phyloP scores from a whole-genome alignment of 2,329 filamentous ascomycete genomes.

The Simplicillium aogashimaense region DNA sequence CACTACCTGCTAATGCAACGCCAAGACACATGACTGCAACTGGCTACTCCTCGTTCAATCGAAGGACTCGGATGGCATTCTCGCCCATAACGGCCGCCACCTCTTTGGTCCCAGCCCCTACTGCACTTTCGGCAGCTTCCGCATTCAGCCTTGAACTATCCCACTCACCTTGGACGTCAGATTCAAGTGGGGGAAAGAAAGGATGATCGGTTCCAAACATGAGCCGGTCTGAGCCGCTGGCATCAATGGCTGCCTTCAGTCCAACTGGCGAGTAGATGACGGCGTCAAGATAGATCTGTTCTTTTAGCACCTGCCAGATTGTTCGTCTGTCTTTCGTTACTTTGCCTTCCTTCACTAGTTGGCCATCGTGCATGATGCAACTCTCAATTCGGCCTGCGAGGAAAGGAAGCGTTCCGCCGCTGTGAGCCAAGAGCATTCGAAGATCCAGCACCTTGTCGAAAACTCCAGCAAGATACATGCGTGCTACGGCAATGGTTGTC shows the following conservation, averaged over 20 bases:
- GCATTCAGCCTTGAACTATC: constrained; percentile 50
- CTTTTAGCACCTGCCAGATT: constrained; percentile 46
- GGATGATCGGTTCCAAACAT: constrained; percentile 80
- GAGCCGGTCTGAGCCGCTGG: constrained; percentile 56
- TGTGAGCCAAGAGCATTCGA: constrained; percentile 74
- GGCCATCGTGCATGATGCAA: constrained; percentile 73
- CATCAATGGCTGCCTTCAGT: constrained; percentile 59
- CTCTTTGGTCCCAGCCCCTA: constrained; percentile 33
- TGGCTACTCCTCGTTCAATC: constrained; percentile 14
- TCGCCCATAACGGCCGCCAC: constrained; percentile 46
- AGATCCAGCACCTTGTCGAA: constrained; percentile 67
- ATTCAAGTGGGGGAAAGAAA: constrained; percentile 68
- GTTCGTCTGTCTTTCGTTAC: constrained; percentile 35
- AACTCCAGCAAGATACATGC: constrained; percentile 80
- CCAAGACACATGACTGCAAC: background rate
- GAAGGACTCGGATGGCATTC: constrained; percentile 46
- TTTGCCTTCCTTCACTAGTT: constrained; percentile 56
- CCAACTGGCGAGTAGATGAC: constrained; percentile 74
- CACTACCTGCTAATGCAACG: background rate
- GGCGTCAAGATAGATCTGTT: constrained; percentile 80
- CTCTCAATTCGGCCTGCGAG: constrained; percentile 81
- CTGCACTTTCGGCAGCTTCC: constrained; percentile 41
- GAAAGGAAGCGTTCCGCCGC: constrained; percentile 81
- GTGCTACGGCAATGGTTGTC: constrained; percentile 79
- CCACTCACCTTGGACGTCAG: constrained; percentile 55